Base-by-base conservation (phyloP, 164 flowering plant genomes). In the Nymphaea colorata region DNA sequence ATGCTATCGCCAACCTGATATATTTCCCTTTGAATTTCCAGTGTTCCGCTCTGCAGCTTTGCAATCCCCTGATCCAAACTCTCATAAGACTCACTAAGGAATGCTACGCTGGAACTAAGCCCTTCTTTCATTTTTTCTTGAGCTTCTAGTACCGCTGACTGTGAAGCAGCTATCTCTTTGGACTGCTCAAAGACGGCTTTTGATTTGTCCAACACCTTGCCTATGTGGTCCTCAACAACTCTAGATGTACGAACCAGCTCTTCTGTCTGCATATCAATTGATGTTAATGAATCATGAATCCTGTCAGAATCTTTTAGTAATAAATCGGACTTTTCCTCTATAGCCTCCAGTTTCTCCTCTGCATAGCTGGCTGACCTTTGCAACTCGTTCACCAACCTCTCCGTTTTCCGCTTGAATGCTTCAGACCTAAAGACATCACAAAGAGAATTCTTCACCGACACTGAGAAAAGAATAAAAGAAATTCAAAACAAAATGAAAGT, bases 351-450 rank as follows among this genome's bases (percentile, higher is more conserved):
- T 62, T 82, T 87, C 2, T 76, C 83, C 67, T 88, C 90, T n/a
- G 91, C 86, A 64, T 68, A 73, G 42, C 83, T 74, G 4, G 96
- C 90, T 3, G 93, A 79, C 41, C 41, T 77, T 66, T 73, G 83
- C 63, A 93, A 69, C 0, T 84, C 93, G 63, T 93, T 90, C 67
- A 93, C 93, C 71, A 93, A 64, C 60, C 89, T 85, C 82, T 90
- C 96, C 0, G 88, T 85, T 67, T 86, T 80, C 10, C 61, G 73
- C 78, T 81, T 87, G 69, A 93, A 93, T 17, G 85, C 81, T 62
- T 83, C 79, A 8, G 83, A 71, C 87, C 93, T 89, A 76, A 36
- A 70, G 70, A 4, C 59, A 61, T 15, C 11, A 6, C 6, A 61
- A 61, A 45, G 10, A 45, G 5, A 45, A 45, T 45, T 45, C 5